Conservation (phyloP, 2,329 filamentous ascomycete genomes). For the Clonostachys chloroleuca region DNA sequence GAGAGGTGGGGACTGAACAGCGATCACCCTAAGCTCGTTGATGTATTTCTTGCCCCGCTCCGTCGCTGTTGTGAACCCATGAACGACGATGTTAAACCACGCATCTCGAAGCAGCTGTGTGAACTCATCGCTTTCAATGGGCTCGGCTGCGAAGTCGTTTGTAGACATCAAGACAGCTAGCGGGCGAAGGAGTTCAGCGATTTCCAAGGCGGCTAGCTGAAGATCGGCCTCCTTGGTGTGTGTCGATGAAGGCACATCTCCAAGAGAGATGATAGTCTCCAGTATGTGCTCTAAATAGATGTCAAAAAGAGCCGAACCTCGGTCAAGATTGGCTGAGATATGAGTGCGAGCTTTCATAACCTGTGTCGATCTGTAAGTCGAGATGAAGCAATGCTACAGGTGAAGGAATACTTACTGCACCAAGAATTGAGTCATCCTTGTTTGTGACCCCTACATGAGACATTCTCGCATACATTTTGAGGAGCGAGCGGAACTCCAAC, state of each 20-base stretch:
- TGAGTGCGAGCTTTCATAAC: constrained; percentile 75
- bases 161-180: constrained; percentile 79
- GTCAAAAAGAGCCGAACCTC: constrained; percentile 70
- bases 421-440: constrained; percentile 61
- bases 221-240: constrained; percentile 73
- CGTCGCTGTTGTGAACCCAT: constrained; percentile 78
- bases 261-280: constrained; percentile 84
- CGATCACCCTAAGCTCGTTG: constrained; percentile 77
- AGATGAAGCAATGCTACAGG: too few species aligned
- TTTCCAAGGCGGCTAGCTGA: constrained; percentile 79
- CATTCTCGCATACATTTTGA: constrained; percentile 78
- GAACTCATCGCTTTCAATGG: constrained; percentile 59
- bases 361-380: constrained; percentile 24
- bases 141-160: constrained; percentile 49
- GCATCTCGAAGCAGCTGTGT: constrained; percentile 78
- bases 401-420: constrained; percentile 54
- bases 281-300: constrained; percentile 82
- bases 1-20: constrained; percentile 80
- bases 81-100: constrained; percentile 97
- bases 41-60: constrained; percentile 68
- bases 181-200: constrained; percentile 81
- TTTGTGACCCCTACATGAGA: constrained; percentile 69
- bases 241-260: constrained; percentile 73
- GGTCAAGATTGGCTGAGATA: constrained; percentile 66
- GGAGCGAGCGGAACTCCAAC: constrained; percentile 77